Evolutionary conservation across 2,329 filamentous ascomycete genomes (phyloP).

Genomic region (Monilinia aucupariae): DNA sequence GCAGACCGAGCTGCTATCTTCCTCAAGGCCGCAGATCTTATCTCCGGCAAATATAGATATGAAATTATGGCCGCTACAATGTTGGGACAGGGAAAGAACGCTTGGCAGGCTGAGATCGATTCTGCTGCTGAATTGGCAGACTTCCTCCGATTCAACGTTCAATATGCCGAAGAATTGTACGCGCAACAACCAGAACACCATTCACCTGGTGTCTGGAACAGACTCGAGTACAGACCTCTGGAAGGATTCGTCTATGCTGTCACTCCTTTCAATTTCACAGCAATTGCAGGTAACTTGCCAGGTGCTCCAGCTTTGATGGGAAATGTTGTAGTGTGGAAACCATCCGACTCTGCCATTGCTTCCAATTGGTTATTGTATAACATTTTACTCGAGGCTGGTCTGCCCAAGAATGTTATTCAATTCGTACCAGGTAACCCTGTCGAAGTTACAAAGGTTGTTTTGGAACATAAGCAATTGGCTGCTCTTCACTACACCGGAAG

Average conservation of each 20-base stretch:
- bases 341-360: constrained; percentile 76
- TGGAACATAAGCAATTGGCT: constrained; percentile 74
- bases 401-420: constrained; percentile 84
- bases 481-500: constrained; percentile 94
- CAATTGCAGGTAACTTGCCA: constrained; percentile 81
- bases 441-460: constrained; percentile 71
- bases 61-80: constrained; percentile 95
- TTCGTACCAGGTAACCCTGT: constrained; percentile 86
- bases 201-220: constrained; percentile 81
- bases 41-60: constrained; percentile 88
- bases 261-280: constrained; percentile 94
- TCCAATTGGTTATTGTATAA: constrained; percentile 87
- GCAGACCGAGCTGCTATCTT: constrained; percentile 88
- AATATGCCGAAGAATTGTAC: constrained; percentile 89
- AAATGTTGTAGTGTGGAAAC: constrained; percentile 95
- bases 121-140: constrained; percentile 86
- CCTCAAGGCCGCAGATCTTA: constrained; percentile 88
- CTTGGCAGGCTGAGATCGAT: constrained; percentile 97
- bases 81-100: constrained; percentile 95
- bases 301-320: constrained; percentile 81
- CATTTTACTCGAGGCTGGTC: constrained; percentile 83
- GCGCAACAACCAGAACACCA: constrained; percentile 80
- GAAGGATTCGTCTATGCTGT: constrained; percentile 95
- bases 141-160: constrained; percentile 89
- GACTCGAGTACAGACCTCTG: constrained; percentile 80